These are phyloP conservation scores for Tulasnella sp. DNA, from an alignment of 768 basidiomycete species.

Conservation along the genomic window DNA sequence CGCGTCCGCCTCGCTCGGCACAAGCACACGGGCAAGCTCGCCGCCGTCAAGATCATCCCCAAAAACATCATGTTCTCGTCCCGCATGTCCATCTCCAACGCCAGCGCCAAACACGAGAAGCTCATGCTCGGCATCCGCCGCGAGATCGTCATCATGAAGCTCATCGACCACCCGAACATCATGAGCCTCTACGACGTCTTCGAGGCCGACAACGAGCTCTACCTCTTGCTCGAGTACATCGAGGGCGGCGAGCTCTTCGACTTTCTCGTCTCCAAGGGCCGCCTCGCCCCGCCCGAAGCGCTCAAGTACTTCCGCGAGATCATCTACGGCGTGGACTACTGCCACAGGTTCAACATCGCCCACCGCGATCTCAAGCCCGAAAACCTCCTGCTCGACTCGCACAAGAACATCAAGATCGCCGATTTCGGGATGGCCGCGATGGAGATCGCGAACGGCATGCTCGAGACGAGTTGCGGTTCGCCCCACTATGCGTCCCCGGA, in stretches of 20 bases:
- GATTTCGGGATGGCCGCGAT: slow-evolving; percentile 99
- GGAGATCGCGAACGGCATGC: slow-evolving; percentile 68
- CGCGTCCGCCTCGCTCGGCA: slow-evolving; percentile 92
- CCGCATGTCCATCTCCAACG: slow-evolving; percentile 52
- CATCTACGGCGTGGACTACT: slow-evolving; percentile 89
- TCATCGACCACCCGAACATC: slow-evolving; percentile 97
- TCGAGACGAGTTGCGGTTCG: slow-evolving; percentile 92
- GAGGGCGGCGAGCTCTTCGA: slow-evolving; percentile 96
- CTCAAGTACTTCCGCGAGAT: slow-evolving; percentile 92
- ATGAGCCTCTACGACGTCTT: slow-evolving; percentile 93
- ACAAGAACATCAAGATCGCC: slow-evolving; percentile 77
- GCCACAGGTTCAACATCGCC: slow-evolving; percentile 94
- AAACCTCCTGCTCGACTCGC: slow-evolving; percentile 74
- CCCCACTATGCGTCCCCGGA: slow-evolving; percentile 97
- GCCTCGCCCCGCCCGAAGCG: slow-evolving; percentile 69
- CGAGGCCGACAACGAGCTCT: slow-evolving; percentile 84
- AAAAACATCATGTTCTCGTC: slow-evolving; percentile 66
- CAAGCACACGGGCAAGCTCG: slow-evolving; percentile 73
- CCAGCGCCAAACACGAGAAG: slow-evolving; percentile 64
- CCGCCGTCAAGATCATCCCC: slow-evolving; percentile 92
- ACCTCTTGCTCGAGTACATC: slow-evolving; percentile 88
- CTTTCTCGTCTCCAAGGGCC: slow-evolving; percentile 82
- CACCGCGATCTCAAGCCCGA: slow-evolving; percentile 98
- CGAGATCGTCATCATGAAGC: slow-evolving; percentile 98
- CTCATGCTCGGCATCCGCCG: slow-evolving; percentile 73